Base-by-base conservation (phyloP, 2,329 filamentous ascomycete genomes). In the Elsinoe fawcettii region DNA sequence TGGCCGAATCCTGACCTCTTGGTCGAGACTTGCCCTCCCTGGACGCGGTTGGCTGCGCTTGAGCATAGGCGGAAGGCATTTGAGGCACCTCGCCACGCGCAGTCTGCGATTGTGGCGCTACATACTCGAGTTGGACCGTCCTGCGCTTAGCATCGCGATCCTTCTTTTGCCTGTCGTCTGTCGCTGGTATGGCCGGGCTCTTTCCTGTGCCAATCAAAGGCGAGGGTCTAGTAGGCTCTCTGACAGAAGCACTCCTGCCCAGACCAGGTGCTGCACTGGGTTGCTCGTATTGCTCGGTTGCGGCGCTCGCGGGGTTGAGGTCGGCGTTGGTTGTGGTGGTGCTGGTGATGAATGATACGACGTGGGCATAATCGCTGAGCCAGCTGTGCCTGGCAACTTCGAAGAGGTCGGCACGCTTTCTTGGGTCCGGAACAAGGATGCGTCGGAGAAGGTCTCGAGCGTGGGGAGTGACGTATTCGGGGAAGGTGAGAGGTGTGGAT, bases 371-470 rank as follows among this genome's bases (percentile, higher is more conserved):
- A 69, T 97, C 93, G 74, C 88, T 95, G 63, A 99, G 75, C 93
- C 93, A 99, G 74, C 93, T 99, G 73, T 99, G 93, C 55, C 93
- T 84, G 47, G 93, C 93, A 43, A 99, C 93, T 70, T 99, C 93
- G 66, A 99, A 99, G 46, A 99, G 75, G 70, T 99, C 93, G 51
- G 93, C 93, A 68, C 93, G 85, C 74, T 95, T 95, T 62, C 93
- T 82, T 54, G 93, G 93, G 70, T 97, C 93, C 5, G 93, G 92
- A 0, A 99, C 93, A 43, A 99, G 80, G 60, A 99, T 99, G 55
- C 93, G 85, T 60, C 93, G 85, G 47, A 99, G 77, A 0, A 99
- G 80, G 71, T 99, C 93, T 66, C 93, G 83, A 20, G 93, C 92
- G 71, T 99, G 93, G 6, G 93, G 93, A 6, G 93, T 96, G 64